Percentiles rank a stretch among this genome's conserved stretches.
These are phyloP conservation scores for Neoboletus brunneissimus DNA, from an alignment of 768 basidiomycete species.

Conservation along the genomic window DNA sequence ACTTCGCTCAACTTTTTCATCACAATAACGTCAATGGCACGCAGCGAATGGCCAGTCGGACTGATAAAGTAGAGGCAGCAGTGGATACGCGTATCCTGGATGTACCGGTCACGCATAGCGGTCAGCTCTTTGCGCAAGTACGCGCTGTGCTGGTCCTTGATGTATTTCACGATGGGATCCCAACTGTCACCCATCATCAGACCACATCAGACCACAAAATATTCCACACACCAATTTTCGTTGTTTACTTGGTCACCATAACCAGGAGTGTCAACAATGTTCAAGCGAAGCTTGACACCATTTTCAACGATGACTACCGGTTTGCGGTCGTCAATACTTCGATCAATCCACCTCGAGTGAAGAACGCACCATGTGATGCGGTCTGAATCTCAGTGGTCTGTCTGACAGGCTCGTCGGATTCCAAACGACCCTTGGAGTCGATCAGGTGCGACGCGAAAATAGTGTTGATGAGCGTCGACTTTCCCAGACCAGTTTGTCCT, in stretches of 20 bases:
- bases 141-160: constrained; percentile 98
- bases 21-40: constrained; percentile 95
- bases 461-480: constrained; percentile 98
- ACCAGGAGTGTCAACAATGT: constrained; percentile 98
- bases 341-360: background rate
- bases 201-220: background rate
- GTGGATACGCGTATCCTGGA: constrained; percentile 97
- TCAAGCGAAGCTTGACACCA: constrained; percentile 88
- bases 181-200: constrained; percentile 54
- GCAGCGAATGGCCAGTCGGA: constrained; percentile 95
- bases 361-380: constrained; percentile 79
- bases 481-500: constrained; percentile 98
- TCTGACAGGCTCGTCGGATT: constrained; percentile 83
- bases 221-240: constrained; percentile 78
- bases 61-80: constrained; percentile 98
- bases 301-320: constrained; percentile 89
- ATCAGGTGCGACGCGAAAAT: constrained; percentile 98
- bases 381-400: constrained; percentile 98
- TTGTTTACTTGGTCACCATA: constrained; percentile 99
- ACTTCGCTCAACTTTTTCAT: constrained; percentile 99
- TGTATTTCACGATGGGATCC: constrained; percentile 99
- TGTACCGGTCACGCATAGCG: constrained; percentile 97
- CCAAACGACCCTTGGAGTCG: constrained; percentile 92
- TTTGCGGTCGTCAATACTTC: constrained; percentile 9
- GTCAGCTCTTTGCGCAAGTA: constrained; percentile 99